These are phyloP conservation scores for Fusarium poae DNA, from an alignment of 2,329 filamentous ascomycete species.

Conservation along the genomic window DNA sequence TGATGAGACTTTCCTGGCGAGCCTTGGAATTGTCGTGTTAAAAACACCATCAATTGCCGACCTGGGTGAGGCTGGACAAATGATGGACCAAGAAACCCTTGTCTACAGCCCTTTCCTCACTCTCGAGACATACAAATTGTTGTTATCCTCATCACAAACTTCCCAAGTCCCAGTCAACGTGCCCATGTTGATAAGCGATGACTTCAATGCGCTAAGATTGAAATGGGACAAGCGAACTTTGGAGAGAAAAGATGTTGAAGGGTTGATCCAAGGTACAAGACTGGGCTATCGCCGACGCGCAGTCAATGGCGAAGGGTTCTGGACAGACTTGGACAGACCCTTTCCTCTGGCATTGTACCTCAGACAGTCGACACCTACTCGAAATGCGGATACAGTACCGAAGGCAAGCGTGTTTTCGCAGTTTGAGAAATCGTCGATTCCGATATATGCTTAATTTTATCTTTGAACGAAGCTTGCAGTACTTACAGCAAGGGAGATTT, in stretches of 20 bases:
- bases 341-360: constrained; percentile 46
- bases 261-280: constrained; percentile 34
- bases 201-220: constrained; percentile 43
- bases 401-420: neutral
- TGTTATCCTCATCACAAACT: constrained; percentile 22
- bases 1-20: constrained; percentile 39
- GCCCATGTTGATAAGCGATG: constrained; percentile 43
- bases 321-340: constrained; percentile 34
- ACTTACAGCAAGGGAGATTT: neutral
- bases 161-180: neutral
- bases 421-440: constrained; percentile 16
- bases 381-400: neutral
- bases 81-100: constrained; percentile 43
- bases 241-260: constrained; percentile 43
- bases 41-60: constrained; percentile 37
- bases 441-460: constrained; percentile 23
- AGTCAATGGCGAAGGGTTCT: constrained; percentile 43
- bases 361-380: constrained; percentile 23
- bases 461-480: neutral
- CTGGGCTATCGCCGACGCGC: constrained; percentile 38
- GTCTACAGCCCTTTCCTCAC: constrained; percentile 48
- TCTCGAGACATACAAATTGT: constrained; percentile 38
- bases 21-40: constrained; percentile 34
- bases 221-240: constrained; percentile 46
- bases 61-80: constrained; percentile 39